Conservation (phyloP, 2,329 filamentous ascomycete species). For the Neonectria sp. region DNA sequence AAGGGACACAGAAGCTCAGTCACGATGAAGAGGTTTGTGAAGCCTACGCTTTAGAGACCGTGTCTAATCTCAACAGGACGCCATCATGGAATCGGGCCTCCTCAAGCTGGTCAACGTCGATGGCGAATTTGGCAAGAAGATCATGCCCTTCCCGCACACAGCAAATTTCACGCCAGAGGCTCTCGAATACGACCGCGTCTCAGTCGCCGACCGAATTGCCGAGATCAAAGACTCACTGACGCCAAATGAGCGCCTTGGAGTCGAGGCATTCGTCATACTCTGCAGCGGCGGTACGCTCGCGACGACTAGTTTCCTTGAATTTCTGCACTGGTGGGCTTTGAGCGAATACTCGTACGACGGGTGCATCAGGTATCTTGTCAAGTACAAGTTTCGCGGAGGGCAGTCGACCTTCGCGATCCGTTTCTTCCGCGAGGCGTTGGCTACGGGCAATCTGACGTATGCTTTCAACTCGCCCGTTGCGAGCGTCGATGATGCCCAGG, state of each 20-base stretch:
- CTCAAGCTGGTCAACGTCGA: slow-evolving; percentile 64
- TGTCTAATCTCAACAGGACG: slow-evolving; percentile 33
- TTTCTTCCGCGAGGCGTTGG: slow-evolving; percentile 61
- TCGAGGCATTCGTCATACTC: slow-evolving; percentile 60
- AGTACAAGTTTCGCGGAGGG: slow-evolving; percentile 59
- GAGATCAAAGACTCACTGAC: slow-evolving; percentile 57
- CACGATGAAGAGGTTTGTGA: slow-evolving; percentile 58
- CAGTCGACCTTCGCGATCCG: slow-evolving; percentile 62
- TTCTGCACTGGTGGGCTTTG: slow-evolving; percentile 65
- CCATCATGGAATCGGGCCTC: slow-evolving; percentile 51
- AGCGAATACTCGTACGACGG: slow-evolving; percentile 58
- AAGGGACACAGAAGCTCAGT: slow-evolving; percentile 52
- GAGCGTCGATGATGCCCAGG: slow-evolving; percentile 47
- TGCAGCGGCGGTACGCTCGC: slow-evolving; percentile 60
- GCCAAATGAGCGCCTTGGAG: slow-evolving; percentile 55
- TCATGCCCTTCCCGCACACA: slow-evolving; percentile 59
- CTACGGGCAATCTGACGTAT: slow-evolving; percentile 57
- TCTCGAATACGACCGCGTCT: slow-evolving; percentile 56
- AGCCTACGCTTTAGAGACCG: neutral
- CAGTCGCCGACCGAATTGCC: slow-evolving; percentile 58
- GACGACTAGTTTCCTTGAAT: slow-evolving; percentile 62
- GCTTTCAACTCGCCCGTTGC: slow-evolving; percentile 57
- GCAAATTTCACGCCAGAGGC: slow-evolving; percentile 51
- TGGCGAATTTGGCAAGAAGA: slow-evolving; percentile 53
- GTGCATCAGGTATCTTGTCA: slow-evolving; percentile 56